Evolutionary conservation across 352 stramenopile species (phyloP).

Genomic region (Pythium grandisporangium): DNA sequence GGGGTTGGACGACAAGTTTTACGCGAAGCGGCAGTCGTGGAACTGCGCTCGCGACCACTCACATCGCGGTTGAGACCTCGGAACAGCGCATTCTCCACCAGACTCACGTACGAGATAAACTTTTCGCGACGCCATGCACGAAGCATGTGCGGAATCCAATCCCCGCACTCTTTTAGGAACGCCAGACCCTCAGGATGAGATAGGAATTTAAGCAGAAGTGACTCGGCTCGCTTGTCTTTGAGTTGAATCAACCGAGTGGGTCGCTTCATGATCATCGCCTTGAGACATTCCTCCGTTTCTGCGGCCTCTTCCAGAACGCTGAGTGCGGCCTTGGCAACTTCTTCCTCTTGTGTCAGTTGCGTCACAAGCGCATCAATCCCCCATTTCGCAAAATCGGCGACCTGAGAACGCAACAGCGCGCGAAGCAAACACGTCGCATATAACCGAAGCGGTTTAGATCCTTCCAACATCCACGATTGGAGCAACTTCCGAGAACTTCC

Average conservation of each 20-base stretch:
- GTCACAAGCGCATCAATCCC: slow-evolving; percentile 80
- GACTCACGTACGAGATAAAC: slow-evolving; percentile 79
- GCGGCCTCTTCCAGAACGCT: slow-evolving; percentile 84
- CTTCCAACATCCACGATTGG: slow-evolving; percentile 83
- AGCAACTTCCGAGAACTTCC: slow-evolving; percentile 80
- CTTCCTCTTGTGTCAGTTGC: slow-evolving; percentile 78
- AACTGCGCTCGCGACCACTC: slow-evolving; percentile 45
- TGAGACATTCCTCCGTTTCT: slow-evolving; percentile 71
- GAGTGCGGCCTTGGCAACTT: slow-evolving; percentile 76
- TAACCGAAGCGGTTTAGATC: slow-evolving; percentile 74
- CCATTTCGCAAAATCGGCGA: slow-evolving; percentile 86
- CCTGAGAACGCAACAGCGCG: slow-evolving; percentile 71
- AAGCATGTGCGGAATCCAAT: slow-evolving; percentile 79
- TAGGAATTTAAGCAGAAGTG: slow-evolving; percentile 75
- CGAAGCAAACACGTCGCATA: slow-evolving; percentile 81
- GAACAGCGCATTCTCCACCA: slow-evolving; percentile 75
- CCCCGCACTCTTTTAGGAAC: slow-evolving; percentile 69
- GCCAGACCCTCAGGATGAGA: slow-evolving; percentile 68
- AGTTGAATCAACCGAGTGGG: slow-evolving; percentile 71
- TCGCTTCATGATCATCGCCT: slow-evolving; percentile 80
- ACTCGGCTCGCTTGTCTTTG: slow-evolving; percentile 72
- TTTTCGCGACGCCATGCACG: slow-evolving; percentile 72
- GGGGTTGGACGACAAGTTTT: slow-evolving; percentile 58
- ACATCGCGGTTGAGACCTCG: slow-evolving; percentile 76
- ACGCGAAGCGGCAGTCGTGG: slow-evolving; percentile 14